Conservation (phyloP, 2,329 filamentous ascomycete genomes). For the Hymenoscyphus occultus region DNA sequence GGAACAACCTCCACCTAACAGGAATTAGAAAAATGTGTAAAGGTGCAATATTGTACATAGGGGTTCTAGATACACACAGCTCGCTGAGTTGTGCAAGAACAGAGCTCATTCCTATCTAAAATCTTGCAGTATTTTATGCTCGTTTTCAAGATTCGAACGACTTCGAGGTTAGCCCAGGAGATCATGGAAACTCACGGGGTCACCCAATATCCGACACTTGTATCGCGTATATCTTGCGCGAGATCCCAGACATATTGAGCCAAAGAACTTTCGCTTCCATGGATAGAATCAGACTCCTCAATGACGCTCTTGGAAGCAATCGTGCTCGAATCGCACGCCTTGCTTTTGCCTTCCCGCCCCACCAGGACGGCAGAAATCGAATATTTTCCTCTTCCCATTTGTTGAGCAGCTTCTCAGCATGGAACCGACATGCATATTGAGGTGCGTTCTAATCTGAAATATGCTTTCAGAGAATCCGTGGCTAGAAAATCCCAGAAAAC, state of each 20-base stretch:
- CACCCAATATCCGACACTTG: conserved; percentile 1
- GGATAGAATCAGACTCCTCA: conserved; percentile 23
- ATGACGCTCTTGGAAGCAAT: conserved; percentile 16
- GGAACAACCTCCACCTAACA: too few relatives aligned
- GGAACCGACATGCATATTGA: not conserved
- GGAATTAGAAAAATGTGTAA: too few relatives aligned
- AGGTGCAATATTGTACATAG: not conserved
- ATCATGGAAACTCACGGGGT: not conserved
- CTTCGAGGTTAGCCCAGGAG: not conserved
- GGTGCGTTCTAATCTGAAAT: conserved; percentile 23
- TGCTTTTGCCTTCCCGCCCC: conserved; percentile 17
- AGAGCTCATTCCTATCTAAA: not conserved
- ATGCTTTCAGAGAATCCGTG: conserved; percentile 13
- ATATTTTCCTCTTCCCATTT: conserved; percentile 17
- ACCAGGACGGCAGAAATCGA: conserved; percentile 18
- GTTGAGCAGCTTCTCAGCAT: conserved; percentile 20
- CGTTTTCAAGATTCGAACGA: not conserved
- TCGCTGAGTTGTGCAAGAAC: not conserved
- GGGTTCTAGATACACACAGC: not conserved
- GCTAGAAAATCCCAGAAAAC: conserved; percentile 5
- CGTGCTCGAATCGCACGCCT: conserved; percentile 12
- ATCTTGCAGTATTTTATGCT: not conserved
- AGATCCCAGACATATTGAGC: conserved; percentile 23
- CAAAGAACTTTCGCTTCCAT: conserved; percentile 18
- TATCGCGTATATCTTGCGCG: conserved; percentile 23